Evolutionary conservation across 2,329 filamentous ascomycete genomes (phyloP), one percentile per base, ranked within the genome.

Genomic region (Colletotrichum cuscutae): DNA sequence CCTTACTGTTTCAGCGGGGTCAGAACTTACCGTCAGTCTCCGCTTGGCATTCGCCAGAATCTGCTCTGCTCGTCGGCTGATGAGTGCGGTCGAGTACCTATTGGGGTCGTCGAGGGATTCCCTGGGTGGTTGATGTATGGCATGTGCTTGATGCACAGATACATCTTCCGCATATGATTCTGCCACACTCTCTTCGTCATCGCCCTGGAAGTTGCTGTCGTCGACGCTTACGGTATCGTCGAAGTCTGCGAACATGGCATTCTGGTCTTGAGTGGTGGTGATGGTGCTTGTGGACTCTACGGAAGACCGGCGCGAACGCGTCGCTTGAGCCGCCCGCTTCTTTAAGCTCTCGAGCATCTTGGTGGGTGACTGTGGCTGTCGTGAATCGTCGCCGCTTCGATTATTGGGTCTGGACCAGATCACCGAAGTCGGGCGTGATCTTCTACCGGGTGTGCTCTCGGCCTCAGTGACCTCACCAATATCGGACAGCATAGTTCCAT

Each of bases 31-130:
- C 79, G 94, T 97, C 74, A 98, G 86, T 77, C 95, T 89, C 81
- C 91, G 92, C 84, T 98, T 98, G 37, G 96, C 96, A 82, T 97
- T 98, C 68, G 95, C 94, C 68, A 98, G 87, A 79, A 98, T 98
- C 79, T 95, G 88, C 80, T 98, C 95, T 1, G 95, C 95, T 77
- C 95, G 90, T 76, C 92, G 92, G 81, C 94, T 96, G 75, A 97
- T 84, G 28, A 94, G 91, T 19, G 89, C 91, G 61, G 93, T 94
- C 4, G 94, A 94, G 77, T 92, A 90, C 57, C 88, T 87, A 68
- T 93, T 89, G 69, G 74, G 75, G 52, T 76, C 74, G 32, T 76
- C 82, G 73, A 77, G 73, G 75, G 71, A 79, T 76, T 73, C 74
- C 74, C 81, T 46, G 58, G 74, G 69, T 77, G 76, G 65, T 73